Percentiles rank a stretch among this genome's conserved stretches.
Conservation (phyloP, 2,329 filamentous ascomycete genomes). For the Phialemonium atrogriseum region DNA sequence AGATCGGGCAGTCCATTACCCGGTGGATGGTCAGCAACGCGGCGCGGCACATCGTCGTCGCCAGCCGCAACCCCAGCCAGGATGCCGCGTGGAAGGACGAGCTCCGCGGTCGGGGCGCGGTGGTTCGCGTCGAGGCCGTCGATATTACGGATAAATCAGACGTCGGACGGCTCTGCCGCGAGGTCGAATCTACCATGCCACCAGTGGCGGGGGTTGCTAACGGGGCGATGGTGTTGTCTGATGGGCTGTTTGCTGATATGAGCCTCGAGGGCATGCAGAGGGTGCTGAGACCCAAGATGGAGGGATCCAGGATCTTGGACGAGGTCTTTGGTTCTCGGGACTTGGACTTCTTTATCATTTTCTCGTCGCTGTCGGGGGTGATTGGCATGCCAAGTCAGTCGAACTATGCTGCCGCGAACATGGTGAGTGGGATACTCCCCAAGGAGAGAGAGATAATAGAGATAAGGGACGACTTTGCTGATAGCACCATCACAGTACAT, state of each 20-base stretch:
- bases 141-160: conserved; percentile 10
- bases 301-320: conserved; percentile 22
- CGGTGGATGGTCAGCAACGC: conserved; percentile 27
- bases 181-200: conserved; percentile 5
- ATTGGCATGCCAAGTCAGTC: conserved; percentile 27
- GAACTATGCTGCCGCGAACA: conserved; percentile 37
- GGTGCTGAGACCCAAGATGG: conserved; percentile 24
- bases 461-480: no score
- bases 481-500: no score
- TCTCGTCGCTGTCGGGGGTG: conserved; percentile 21
- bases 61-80: conserved; percentile 26
- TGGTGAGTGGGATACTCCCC: no score
- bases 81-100: conserved; percentile 10
- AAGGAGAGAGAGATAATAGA: no score
- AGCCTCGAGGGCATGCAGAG: conserved; percentile 13
- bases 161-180: conserved; percentile 5
- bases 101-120: conserved; percentile 8
- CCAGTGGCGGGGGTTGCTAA: conserved; percentile 31
- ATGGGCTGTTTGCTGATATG: conserved; percentile 22
- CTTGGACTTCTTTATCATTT: conserved; percentile 29
- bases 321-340: conserved; percentile 16
- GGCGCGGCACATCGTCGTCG: conserved; percentile 24
- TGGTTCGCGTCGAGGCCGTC: conserved; percentile 11
- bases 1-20: conserved; percentile 25
- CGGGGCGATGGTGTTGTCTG: conserved; percentile 34